Evolutionary conservation across 2,329 filamentous ascomycete genomes (phyloP).

Genomic region (Microcyclospora tardicrescens): DNA sequence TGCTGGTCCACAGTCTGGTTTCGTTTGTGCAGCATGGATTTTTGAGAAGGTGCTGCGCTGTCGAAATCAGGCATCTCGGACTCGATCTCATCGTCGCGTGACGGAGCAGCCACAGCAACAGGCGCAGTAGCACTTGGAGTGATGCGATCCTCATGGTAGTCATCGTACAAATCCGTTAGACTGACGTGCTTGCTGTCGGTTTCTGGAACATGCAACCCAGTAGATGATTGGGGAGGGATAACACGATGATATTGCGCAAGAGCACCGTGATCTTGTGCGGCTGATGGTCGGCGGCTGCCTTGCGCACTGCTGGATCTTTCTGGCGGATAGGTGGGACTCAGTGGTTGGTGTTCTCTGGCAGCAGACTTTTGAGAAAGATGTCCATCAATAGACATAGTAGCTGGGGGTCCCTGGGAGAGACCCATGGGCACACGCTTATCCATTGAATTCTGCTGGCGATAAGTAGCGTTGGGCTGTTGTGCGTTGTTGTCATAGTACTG

Average conservation of each 20-base stretch:
- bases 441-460: too few relatives aligned
- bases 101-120: slow-evolving; percentile 6
- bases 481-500: too few relatives aligned
- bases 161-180: slow-evolving; percentile 39
- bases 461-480: too few relatives aligned
- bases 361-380: too few relatives aligned
- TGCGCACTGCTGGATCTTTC: slow-evolving; percentile 5
- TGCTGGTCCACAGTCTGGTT: slow-evolving; percentile 18
- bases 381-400: too few relatives aligned
- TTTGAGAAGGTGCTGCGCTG: slow-evolving; percentile 24
- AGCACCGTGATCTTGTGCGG: too few relatives aligned
- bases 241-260: too few relatives aligned
- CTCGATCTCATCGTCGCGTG: slow-evolving; percentile 32
- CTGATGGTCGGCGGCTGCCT: slow-evolving; percentile 1
- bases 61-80: slow-evolving; percentile 54
- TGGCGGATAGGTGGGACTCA: slow-evolving; percentile 3
- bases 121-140: slow-evolving; percentile 2
- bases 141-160: slow-evolving; percentile 24
- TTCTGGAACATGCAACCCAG: neutral
- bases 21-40: slow-evolving; percentile 18
- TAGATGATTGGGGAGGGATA: too few relatives aligned
- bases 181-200: slow-evolving; percentile 24
- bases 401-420: too few relatives aligned
- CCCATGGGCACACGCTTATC: too few relatives aligned
- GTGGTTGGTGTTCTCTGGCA: slow-evolving; percentile 3